Evolutionary conservation across 768 basidiomycete species (phyloP), one percentile per base, ranked within the genome.

Genomic region (Calocybe indica): DNA sequence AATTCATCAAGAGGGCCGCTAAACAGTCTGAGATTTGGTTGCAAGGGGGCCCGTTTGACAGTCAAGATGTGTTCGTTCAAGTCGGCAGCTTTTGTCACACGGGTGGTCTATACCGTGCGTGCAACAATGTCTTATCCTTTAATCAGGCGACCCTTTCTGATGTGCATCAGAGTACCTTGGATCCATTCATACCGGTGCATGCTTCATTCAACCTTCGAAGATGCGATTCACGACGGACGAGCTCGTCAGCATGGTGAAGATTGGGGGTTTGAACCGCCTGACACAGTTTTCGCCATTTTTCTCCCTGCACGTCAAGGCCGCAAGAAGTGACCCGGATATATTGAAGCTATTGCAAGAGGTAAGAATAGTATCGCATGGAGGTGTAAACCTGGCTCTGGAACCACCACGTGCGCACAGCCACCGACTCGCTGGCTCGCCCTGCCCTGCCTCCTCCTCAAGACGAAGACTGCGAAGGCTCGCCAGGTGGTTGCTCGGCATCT

Each of bases 21-120:
- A 50, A 63, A 36, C 83, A 83, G 58, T 71, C 79, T 37, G 58
- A 62, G 22, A 22, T 22, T 22, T 22, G 22, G 22, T 22, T 22
- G 22, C 22, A 22, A 22, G 22, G 22, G 22, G 22, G 22, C 1
- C 22, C 22, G 56, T 55, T 68, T 46, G 64, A 63, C 28, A 63
- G 67, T 47, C 75, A 71, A 60, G 81, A 85, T 53, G 78, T 83
- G 47, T 72, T 71, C 10, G 70, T 71, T 12, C 57, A 76, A 77
- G 75, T 83, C 73, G 86, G 88, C 48, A 85, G 83, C 70, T 84
- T 89, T 84, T 88, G 83, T 60, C 88, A 88, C 64, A 88, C 88
- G 50, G 88, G 66, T 29, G 85, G 88, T 62, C 78, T 75, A 37
- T 86, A 81, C 73, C 81, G 85, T 86, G 64, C 70, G 83, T 70